These are phyloP conservation scores for Fusarium setosum DNA, from an alignment of 2,329 filamentous ascomycete genomes.

Conservation along the genomic window DNA sequence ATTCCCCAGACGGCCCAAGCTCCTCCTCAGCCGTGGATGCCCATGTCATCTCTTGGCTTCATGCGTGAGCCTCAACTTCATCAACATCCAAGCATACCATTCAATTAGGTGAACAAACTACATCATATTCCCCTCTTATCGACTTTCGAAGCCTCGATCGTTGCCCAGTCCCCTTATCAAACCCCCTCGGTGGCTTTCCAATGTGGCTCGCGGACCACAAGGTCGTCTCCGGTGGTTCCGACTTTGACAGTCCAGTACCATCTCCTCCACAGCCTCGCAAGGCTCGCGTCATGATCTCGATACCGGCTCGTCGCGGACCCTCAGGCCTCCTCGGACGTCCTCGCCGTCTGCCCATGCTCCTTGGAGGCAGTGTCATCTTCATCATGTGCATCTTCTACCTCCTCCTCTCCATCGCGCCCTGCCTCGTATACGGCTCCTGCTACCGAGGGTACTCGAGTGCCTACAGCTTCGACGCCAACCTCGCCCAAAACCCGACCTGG, in stretches of 20 bases:
- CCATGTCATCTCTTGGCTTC: constrained; percentile 19
- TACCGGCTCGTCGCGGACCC: constrained; percentile 25
- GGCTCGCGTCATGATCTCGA: constrained; percentile 35
- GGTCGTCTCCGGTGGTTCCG: constrained; percentile 32
- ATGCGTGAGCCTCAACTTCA: constrained; percentile 21
- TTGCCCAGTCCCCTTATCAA: too few relatives aligned
- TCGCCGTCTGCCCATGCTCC: constrained; percentile 35
- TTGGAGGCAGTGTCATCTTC: constrained; percentile 34
- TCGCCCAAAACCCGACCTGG: constrained; percentile 51
- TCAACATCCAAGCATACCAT: constrained; percentile 8
- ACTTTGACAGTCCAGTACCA: neutral
- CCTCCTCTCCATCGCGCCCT: constrained; percentile 42
- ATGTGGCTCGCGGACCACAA: constrained; percentile 38
- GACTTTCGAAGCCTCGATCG: neutral
- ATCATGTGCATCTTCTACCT: constrained; percentile 43
- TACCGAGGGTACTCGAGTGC: constrained; percentile 45
- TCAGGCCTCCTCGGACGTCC: constrained; percentile 18
- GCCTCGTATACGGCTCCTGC: constrained; percentile 42
- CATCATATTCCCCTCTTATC: neutral
- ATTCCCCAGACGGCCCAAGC: constrained; percentile 30
- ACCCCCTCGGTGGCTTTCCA: neutral
- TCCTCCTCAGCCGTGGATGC: constrained; percentile 18
- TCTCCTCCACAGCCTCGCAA: neutral
- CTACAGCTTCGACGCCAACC: constrained; percentile 57
- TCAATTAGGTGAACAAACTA: neutral